Percentiles rank a stretch among this genome's conserved stretches.
These are phyloP conservation scores for Mimosa bimucronata DNA, from an alignment of 306 rosid species.

Conservation along the genomic window DNA sequence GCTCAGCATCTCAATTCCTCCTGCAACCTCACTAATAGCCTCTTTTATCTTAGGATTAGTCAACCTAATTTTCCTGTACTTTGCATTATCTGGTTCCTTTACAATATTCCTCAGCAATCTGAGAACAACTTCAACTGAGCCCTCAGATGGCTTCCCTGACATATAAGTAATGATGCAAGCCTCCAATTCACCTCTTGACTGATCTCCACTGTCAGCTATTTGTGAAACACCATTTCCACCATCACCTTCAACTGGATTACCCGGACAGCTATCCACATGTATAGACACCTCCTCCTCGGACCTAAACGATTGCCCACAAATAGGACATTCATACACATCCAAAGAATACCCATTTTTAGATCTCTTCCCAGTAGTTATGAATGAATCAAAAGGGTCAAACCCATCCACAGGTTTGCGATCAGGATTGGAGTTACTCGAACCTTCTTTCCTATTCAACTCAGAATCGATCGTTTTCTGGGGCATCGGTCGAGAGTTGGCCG, in stretches of 20 bases:
- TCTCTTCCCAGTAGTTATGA: conserved; percentile 76
- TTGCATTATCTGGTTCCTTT: conserved; percentile 81
- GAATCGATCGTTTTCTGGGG: conserved; percentile 36
- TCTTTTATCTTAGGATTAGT: conserved; percentile 83
- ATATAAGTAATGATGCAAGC: conserved; percentile 55
- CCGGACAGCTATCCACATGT: conserved; percentile 74
- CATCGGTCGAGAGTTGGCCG: conserved; percentile 41
- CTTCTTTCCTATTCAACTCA: conserved; percentile 28
- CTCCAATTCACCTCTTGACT: conserved; percentile 55
- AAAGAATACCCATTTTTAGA: conserved; percentile 67
- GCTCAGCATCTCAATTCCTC: conserved; percentile 85
- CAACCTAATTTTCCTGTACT: conserved; percentile 85
- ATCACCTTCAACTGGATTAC: conserved; percentile 29
- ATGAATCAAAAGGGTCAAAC: conserved; percentile 86
- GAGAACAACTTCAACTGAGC: conserved; percentile 73
- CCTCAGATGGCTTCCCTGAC: conserved; percentile 67
- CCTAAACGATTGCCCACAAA: conserved; percentile 65
- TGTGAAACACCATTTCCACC: conserved; percentile 31
- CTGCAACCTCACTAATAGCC: conserved; percentile 66
- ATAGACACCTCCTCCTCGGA: conserved; percentile 81
- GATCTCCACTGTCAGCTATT: conserved; percentile 31
- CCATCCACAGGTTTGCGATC: conserved; percentile 49
- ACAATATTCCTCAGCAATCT: conserved; percentile 72
- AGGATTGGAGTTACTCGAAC: conserved; percentile 25
- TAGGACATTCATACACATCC: conserved; percentile 73